Conservation (phyloP, 306 rosid species). For the Citrullus amarus region DNA sequence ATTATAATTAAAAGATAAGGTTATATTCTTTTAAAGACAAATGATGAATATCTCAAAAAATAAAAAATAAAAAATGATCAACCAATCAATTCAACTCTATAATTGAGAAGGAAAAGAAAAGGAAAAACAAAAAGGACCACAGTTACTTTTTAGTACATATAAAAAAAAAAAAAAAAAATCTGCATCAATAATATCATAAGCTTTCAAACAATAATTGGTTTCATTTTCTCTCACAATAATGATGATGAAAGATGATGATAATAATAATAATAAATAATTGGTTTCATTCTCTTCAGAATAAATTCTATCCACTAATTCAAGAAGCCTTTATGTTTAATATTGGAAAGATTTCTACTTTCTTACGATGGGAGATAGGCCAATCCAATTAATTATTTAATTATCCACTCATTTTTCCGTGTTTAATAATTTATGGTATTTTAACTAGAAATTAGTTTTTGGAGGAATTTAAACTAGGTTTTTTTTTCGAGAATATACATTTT, state of each 20-base stretch:
- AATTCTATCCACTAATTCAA: not conserved
- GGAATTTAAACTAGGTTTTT: too few relatives aligned
- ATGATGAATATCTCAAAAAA: not conserved
- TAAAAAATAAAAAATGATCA: not conserved
- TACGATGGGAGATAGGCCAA: not conserved
- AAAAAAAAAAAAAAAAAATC: not conserved
- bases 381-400: not conserved
- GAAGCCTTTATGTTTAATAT: not conserved
- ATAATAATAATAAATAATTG: not conserved
- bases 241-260: too few relatives aligned
- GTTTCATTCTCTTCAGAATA: not conserved
- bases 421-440: not conserved
- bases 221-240: not conserved
- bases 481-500: too few relatives aligned
- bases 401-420: not conserved
- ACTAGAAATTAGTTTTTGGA: too few relatives aligned
- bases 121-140: not conserved
- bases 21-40: not conserved
- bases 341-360: not conserved
- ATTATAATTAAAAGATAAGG: not conserved
- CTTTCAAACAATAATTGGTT: not conserved
- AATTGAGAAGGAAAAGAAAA: not conserved
- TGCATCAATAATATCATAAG: not conserved
- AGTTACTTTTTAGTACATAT: not conserved
- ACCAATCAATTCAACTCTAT: not conserved